phyloP scores from a whole-genome alignment of 345 rosid genomes.

The Euphorbia peplus region DNA sequence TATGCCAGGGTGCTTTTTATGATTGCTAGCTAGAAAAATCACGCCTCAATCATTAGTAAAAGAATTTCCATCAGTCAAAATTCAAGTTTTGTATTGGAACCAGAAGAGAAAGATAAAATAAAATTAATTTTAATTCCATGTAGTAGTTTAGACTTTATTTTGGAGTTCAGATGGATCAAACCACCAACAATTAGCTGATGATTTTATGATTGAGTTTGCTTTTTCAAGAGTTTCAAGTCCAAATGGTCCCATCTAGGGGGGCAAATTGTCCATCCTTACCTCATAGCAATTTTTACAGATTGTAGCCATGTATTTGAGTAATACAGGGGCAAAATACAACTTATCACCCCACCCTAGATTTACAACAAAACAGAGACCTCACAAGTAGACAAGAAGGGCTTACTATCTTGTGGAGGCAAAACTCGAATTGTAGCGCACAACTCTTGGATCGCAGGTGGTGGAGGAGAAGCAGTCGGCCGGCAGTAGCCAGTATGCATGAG shows the following conservation, averaged over 20 bases:
- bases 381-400: conserved; percentile 26
- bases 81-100: background rate
- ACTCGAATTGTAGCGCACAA: conserved; percentile 77
- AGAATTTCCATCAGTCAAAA: background rate
- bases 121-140: background rate
- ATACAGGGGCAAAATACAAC: background rate
- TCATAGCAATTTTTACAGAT: background rate
- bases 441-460: conserved; percentile 95
- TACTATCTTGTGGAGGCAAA: conserved; percentile 89
- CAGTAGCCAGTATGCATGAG: conserved; percentile 99
- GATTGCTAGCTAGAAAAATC: background rate
- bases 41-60: too few relatives aligned
- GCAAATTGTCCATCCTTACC: background rate
- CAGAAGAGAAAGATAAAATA: background rate
- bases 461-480: conserved; percentile 95
- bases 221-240: background rate
- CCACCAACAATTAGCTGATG: background rate
- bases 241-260: background rate
- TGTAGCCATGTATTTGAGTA: background rate
- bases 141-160: background rate
- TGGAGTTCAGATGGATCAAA: background rate
- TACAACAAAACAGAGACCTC: background rate
- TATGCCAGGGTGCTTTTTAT: background rate
- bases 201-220: background rate
- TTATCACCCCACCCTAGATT: background rate